Evolutionary conservation across 768 basidiomycete species (phyloP), one percentile per base, ranked within the genome.

Genomic region (Crepidotus variabilis): DNA sequence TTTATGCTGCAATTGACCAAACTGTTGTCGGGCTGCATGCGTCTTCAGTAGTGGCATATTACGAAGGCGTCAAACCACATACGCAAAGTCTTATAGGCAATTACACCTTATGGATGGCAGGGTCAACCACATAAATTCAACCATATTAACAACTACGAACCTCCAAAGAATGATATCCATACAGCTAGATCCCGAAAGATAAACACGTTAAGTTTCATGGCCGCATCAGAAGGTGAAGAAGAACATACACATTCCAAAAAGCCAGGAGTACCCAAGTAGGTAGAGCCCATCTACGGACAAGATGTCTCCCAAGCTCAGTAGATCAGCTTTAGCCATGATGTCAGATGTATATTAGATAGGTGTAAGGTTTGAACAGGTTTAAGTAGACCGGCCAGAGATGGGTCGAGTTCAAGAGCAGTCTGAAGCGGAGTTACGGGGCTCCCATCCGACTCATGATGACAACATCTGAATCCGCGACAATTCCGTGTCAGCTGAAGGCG

Each of bases 101-200:
- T 87, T 1, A 85, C 63, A 18, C 86, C 85, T 85, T 51, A 7
- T 21, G 47, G 22, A 51, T 11, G 18, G 11, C 18, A 34, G 28
- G 28, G 28, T 45, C 6, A 14, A 45, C 4, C 51, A 24, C 18
- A 28, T 49, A 39, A 2, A 47, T 2, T 32, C 8, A 32, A 6
- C 39, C 36, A 6, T 8, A 10, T n/a, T 13, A 23, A 33, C 6
- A 32, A 11, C 1, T n/a, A 33, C 67, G 57, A 59, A 69, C 85
- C 87, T 72, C 80, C 85, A 65, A 88, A 84, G 73, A 88, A 89
- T 10, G 83, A 72, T 13, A 87, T 72, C 87, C 87, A 89, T 2
- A 88, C 54, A 28, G 77, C 77, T 78, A 47, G 22, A 20, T 24
- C 22, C 28, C 49, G 16, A n/a, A 50, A 13, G 35, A 51, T 20